Base-by-base conservation (phyloP, 805 yeast genomes). In the Monosporozyma aerobia region DNA sequence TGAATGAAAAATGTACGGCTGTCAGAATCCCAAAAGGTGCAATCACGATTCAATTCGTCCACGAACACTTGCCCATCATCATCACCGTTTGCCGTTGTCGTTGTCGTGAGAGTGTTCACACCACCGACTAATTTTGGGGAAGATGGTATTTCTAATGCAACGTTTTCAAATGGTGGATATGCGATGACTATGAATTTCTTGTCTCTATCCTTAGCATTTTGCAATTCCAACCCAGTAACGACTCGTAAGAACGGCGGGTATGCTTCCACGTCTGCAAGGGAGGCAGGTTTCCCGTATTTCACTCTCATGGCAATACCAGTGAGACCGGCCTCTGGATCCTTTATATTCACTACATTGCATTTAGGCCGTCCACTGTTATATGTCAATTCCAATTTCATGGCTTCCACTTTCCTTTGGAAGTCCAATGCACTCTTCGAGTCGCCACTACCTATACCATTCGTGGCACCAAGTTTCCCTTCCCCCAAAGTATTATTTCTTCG, bases 131-230 rank as follows among this genome's bases (percentile, higher is more conserved):
- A 72, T 25, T 81, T 79, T 22, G 63, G 72, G 39, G 59, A 56
- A 14, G 29, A 41, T 1, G 95, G 95, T 11, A 94, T 74, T 54
- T 87, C 83, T 53, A 92, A 72, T 1, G 85, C 86, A 9, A 89
- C 73, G 54, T 83, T 88, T 55, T 89, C 92, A 66, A 88, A 94
- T 1, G 97, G 97, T 64, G 89, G 96, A 2, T 85, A 94, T n/a
- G 90, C 82, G 0, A 90, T 69, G 10, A 90, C 82, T 57, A 94
- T 60, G 64, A 83, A 90, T 68, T 73, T 70, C 41, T 72, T 68
- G 49, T 73, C 70, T 0, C 74, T 72, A 33, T 76, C 71, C 50
- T 79, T 80, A 60, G 77, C 79, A 5, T 74, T 69, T 7, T 71
- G 65, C 51, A 83, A 82, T 60, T 94, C 98, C 61, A 78, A 82